phyloP scores from a whole-genome alignment of 768 basidiomycete species.

The Naganishia friedmannii region DNA sequence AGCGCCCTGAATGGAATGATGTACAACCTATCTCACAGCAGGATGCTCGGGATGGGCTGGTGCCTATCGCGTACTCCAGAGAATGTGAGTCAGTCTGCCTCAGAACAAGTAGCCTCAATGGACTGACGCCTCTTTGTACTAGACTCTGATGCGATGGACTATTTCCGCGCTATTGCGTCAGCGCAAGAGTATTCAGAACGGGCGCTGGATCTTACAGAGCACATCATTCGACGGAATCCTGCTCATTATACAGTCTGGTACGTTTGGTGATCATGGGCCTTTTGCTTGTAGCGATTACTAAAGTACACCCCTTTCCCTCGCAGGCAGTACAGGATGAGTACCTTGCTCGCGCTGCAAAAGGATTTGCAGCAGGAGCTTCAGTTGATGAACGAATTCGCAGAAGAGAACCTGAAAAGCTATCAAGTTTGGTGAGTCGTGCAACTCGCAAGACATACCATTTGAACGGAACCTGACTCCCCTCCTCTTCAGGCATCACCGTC shows the following conservation, averaged over 20 bases:
- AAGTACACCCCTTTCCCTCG: not conserved
- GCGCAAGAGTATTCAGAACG: slow-evolving; percentile 68
- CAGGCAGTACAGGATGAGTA: slow-evolving; percentile 95
- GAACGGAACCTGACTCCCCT: slow-evolving; percentile 51
- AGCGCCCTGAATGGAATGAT: slow-evolving; percentile 74
- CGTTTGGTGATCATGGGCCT: slow-evolving; percentile 39
- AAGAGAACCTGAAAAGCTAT: slow-evolving; percentile 84
- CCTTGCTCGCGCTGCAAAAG: slow-evolving; percentile 65
- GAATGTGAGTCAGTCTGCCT: slow-evolving; percentile 65
- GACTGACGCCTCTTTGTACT: not conserved
- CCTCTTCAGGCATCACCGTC: slow-evolving; percentile 55
- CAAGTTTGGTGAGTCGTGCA: slow-evolving; percentile 87
- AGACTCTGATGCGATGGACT: slow-evolving; percentile 27
- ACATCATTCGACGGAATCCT: slow-evolving; percentile 84
- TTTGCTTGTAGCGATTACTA: not conserved
- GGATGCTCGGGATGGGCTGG: slow-evolving; percentile 72
- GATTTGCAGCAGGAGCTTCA: slow-evolving; percentile 73
- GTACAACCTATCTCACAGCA: slow-evolving; percentile 75
- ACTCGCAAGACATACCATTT: not conserved
- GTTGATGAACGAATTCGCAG: slow-evolving; percentile 83
- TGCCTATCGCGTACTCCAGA: slow-evolving; percentile 83
- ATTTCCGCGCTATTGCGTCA: slow-evolving; percentile 2
- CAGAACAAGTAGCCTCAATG: not conserved
- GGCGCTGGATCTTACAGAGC: slow-evolving; percentile 81
- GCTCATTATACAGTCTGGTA: slow-evolving; percentile 97